Evolutionary conservation across 1,139 yeast genomes (phyloP).

Genomic region (Candida sanyaensis): DNA sequence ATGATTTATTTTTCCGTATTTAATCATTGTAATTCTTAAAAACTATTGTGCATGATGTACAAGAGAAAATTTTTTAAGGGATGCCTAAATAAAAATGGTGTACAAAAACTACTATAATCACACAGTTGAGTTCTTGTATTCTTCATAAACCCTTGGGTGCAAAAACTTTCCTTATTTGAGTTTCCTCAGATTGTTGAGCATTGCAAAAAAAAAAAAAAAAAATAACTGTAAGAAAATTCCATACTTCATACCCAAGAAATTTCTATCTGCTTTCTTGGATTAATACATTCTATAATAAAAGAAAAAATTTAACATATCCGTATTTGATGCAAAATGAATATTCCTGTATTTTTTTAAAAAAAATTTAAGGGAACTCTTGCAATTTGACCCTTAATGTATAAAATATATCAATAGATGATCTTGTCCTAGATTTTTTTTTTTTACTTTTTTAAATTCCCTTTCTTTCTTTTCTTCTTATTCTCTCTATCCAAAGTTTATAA

Average conservation of each 20-base stretch:
- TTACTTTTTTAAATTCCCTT: background rate
- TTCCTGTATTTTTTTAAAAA: too few relatives aligned
- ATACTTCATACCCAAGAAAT: constrained; percentile 1
- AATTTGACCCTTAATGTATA: background rate
- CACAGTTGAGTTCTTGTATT: background rate
- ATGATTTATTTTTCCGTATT: background rate
- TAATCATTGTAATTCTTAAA: background rate
- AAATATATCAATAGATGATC: background rate
- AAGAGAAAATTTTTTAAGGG: background rate
- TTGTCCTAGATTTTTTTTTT: background rate
- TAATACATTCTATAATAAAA: too few relatives aligned
- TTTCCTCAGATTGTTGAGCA: background rate
- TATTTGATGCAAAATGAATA: too few relatives aligned
- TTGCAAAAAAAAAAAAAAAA: constrained; percentile 6
- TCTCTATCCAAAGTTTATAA: constrained; percentile 1
- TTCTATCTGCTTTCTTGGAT: background rate
- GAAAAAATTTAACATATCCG: background rate
- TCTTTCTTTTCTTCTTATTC: background rate
- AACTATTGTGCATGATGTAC: background rate
- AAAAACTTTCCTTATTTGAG: constrained; percentile 2
- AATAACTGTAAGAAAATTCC: background rate
- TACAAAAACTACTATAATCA: background rate
- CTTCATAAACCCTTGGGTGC: constrained; percentile 3
- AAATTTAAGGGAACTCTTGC: constrained; percentile 1
- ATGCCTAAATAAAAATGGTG: background rate